Percentiles rank a stretch among this genome's conserved stretches.
Evolutionary conservation across 2,329 filamentous ascomycete species (phyloP).

Genomic region (Boeremia lycopersici): DNA sequence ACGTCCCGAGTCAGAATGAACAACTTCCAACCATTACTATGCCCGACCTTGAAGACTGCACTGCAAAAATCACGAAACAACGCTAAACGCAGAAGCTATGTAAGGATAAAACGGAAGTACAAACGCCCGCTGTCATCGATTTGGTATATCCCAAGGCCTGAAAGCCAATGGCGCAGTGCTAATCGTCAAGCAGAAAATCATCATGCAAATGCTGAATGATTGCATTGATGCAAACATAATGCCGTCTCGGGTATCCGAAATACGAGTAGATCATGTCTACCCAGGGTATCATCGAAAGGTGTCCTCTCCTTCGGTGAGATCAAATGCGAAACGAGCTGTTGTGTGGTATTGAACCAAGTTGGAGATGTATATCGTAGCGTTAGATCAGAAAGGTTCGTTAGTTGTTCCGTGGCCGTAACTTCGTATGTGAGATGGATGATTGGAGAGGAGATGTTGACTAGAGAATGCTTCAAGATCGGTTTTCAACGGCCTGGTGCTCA

Average conservation of each 20-base stretch:
- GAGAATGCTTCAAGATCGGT: conserved; percentile 23
- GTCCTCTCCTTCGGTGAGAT: conserved; percentile 30
- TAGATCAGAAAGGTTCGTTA: conserved; percentile 28
- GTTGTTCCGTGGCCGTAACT: conserved; percentile 27
- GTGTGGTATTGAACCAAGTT: conserved; percentile 21
- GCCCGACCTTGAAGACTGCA: not conserved
- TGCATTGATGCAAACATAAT: conserved; percentile 19
- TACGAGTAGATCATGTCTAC: conserved; percentile 29
- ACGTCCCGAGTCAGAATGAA: not conserved
- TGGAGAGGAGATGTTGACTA: not conserved
- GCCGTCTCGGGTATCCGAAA: conserved; percentile 21
- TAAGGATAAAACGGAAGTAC: not conserved
- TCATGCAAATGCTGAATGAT: conserved; percentile 19
- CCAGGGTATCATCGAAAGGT: conserved; percentile 42
- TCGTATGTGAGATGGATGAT: conserved; percentile 21
- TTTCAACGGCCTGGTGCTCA: conserved; percentile 52
- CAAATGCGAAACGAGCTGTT: conserved; percentile 20
- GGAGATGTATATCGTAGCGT: conserved; percentile 23
- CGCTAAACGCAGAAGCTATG: not conserved
- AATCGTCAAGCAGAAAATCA: conserved; percentile 16
- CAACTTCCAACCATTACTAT: conserved; percentile 21
- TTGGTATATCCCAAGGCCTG: conserved; percentile 34
- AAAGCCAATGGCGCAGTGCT: conserved; percentile 17
- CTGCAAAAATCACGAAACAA: not conserved
- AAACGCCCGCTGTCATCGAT: conserved; percentile 34